Base-by-base conservation (phyloP, 176 grass and related monocot genomes). In the Zoysia pacifica region DNA sequence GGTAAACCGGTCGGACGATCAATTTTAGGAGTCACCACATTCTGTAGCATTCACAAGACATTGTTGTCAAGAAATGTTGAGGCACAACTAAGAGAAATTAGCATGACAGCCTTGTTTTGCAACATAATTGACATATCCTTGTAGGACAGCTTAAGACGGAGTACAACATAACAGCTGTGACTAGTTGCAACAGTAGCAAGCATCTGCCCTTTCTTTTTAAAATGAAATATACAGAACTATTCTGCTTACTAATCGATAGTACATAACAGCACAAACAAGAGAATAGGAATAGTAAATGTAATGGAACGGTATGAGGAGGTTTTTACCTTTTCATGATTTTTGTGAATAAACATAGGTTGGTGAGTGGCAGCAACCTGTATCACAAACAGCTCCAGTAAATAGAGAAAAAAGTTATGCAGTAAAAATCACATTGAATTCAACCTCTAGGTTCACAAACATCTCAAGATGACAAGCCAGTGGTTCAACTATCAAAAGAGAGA, bases 311-410 rank as follows among this genome's bases (percentile, higher is more conserved):
- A 81, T n/a, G 20, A 9, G 38, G 64, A 62, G 60, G 18, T 6
- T 49, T 85, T 84, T 88, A 97, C 94, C 93, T 93, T 89, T 67
- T 79, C 84, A 86, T 82, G 66, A 67, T 70, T 82, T 81, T 97
- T 97, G 73, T 97, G 94, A 75, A 97, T 83, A 45, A 93, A 89
- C 50, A 89, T 83, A 64, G 48, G 70, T 48, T 89, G 81, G 14
- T 48, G 72, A 28, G 76, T 66, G 70, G 66, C 67, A 72, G 63
- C 77, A 62, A 58, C 81, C 93, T 97, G 89, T 52, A 81, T 2
- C 77, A 82, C 9, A 49, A 79, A 65, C 42, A 69, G 39, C 62
- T 69, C 70, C 39, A 69, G 18, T 63, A 53, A 48, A 67, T 6
- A 73, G 52, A 59, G 20, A n/a, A 86, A 63, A 60, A 41, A 46